Evolutionary conservation across 2,329 filamentous ascomycete species (phyloP), one percentile per base, ranked within the genome.

Genomic region (Nemania serpens): DNA sequence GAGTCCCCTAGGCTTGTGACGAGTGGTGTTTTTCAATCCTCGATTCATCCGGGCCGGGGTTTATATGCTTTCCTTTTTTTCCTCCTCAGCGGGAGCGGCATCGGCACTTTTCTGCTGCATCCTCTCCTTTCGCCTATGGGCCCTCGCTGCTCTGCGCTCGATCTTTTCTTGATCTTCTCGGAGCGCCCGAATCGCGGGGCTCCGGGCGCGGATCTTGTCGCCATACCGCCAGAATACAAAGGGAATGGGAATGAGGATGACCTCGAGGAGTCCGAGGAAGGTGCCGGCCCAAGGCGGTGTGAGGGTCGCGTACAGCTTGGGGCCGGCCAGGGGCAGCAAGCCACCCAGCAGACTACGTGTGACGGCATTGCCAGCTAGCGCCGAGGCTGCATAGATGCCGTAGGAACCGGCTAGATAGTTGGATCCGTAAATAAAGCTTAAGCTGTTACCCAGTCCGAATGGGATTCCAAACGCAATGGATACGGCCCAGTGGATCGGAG

Each of bases 341-440:
- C 88, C 92, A n/a, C 91, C 92, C 56, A 93, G 80, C 6, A 90
- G 73, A 58, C 85, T 89, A 36, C 92, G 81, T 15, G 91, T 81
- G 2, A 96, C 89, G 0, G 89, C 85, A 68, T 95, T 96, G 0
- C 91, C 90, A 0, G 91, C 91, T 36, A 96, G 79, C 0, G 92
- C 91, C 2, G 87, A 91, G 0, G 92, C 91, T 1, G 91, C 88
- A 71, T 93, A 96, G 67, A 95, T 89, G 3, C 88, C 88, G 68
- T 96, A 96, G 6, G 87, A 86, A 49, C 89, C 84, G 0, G 91
- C 90, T 3, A 96, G 78, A 72, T 96, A 96, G 69, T 92, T 95
- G 5, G 83, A 85, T 0, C 88, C 85, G 70, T 96, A 95, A 70
- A 96, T 93, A 77, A 96, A 96, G 39, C 91, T 86, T 2, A 87